Base-by-base conservation (phyloP, 768 basidiomycete species). In the Boletus subcaerulescens region DNA sequence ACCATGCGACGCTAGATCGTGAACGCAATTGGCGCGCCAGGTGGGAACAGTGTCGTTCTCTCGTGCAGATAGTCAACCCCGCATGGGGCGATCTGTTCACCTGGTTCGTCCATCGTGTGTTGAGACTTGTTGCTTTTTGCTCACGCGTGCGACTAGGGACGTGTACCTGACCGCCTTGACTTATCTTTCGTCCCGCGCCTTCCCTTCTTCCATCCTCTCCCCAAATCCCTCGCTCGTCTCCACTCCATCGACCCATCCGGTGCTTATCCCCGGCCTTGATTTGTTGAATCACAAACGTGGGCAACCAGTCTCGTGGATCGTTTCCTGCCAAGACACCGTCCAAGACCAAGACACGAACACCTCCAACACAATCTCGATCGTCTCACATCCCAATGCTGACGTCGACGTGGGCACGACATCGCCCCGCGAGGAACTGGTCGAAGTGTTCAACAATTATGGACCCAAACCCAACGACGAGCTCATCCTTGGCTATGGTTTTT, bases 401-500 rank as follows among this genome's bases (percentile, higher is more conserved):
- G 1, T 40, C n/a, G 50, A 53, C 9, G 2, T 10, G 3, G 46
- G 68, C 63, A 1, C 46, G 74, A 0, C 72, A 10, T 22, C 40
- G 7, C 0, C 76, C 4, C 57, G 58, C 2, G 57, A 70, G 1
- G 80, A 77, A 15, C 64, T 76, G 47, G 12, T 53, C 31, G 58
- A 66, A 67, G 73, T 95, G 18, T 84, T 87, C 74, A 96, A 94
- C 73, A 96, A 96, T 67, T 97, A 97, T 68, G 95, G 94, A 0
- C 81, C 86, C 0, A 97, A 97, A 67, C 84, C 92, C 0, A 95
- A 96, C 68, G 80, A 91, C 26, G 91, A 95, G 70, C 80, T 98
- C 42, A 83, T 98, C 44, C 79, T 98, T 5, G 93, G 91, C 6
- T 98, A 97, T 65, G 95, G 96, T 1, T 98, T 98, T 72, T 82